Base-by-base conservation (phyloP, 2,329 filamentous ascomycete species). In the Exutisphaerella laricina region DNA sequence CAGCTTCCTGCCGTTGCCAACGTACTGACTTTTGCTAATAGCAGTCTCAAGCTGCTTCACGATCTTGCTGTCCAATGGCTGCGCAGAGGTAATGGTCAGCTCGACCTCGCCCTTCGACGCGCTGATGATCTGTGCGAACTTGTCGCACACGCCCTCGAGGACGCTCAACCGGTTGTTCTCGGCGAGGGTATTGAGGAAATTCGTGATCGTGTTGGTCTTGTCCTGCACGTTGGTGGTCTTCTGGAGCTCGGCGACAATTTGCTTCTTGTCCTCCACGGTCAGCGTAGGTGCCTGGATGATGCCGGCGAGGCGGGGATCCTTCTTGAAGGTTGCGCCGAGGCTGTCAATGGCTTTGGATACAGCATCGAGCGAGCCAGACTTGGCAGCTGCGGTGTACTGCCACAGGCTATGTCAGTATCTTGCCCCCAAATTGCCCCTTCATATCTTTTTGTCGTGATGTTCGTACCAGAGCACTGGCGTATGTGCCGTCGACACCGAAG, bases 401-500 rank as follows among this genome's bases (percentile, higher is more conserved):
- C 21, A 39, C 23, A 33, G 55, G 33, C 13, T 31, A 12, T 32
- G 34, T 45, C 39, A 41, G 36, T 32, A 38, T n/a, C 8, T 45
- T 26, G 23, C 23, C 23, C 23, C 6, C 12, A 6, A 7, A 26
- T 26, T 26, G 6, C 8, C 28, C 22, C 22, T 14, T 12, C 9
- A 2, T 13, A 33, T 22, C 13, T 12, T 2, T n/a, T 2, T 6
- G 6, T 28, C 30, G 6, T 13, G 12, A 9, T 39, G 12, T 22
- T 9, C 87, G 69, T 90, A 98, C 92, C 82, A 98, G 79, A 75
- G 92, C 92, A 74, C 84, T 88, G 68, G 92, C 92, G 75, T 98
- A 98, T 67, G 90, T 97, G 71, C 92, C 92, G 72, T 97, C 92
- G 66, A 98, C 75, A 61, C 92, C 92, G 72, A 88, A 98, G 65